phyloP scores from a whole-genome alignment of 2,329 filamentous ascomycete genomes.

The Raffaelea deltoideospora region DNA sequence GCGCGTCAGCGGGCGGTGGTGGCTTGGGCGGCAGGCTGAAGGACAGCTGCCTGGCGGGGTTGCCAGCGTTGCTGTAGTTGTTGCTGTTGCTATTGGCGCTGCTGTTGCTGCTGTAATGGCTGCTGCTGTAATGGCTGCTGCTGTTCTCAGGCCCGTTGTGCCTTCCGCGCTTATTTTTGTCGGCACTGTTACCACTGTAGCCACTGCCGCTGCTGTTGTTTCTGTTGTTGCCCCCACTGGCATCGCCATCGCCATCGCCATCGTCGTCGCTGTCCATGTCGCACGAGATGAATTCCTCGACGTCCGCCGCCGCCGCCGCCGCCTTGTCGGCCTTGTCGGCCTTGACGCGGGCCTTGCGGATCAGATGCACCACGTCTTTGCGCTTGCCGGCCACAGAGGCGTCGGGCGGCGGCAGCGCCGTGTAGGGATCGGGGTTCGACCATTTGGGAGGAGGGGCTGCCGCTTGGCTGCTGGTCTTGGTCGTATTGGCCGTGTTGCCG shows the following conservation, averaged over 20 bases:
- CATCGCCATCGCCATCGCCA: constrained; percentile 7
- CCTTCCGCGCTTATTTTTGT: neutral
- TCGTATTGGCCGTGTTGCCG: too few relatives aligned
- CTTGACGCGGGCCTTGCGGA: constrained; percentile 72
- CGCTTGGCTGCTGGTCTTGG: neutral
- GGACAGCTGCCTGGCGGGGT: too few relatives aligned
- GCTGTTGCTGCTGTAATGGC: neutral
- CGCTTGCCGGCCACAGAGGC: constrained; percentile 58
- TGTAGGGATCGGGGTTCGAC: constrained; percentile 95
- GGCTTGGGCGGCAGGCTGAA: neutral
- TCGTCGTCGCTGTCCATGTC: constrained; percentile 44
- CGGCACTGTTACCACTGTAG: neutral
- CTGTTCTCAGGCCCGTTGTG: neutral
- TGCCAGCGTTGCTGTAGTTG: constrained; percentile 1
- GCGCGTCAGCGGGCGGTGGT: constrained; percentile 1
- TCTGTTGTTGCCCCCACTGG: constrained; percentile 1
- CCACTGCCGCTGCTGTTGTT: neutral
- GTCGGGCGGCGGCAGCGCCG: constrained; percentile 65
- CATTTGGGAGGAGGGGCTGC: constrained; percentile 47
- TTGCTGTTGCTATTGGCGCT: constrained; percentile 1
- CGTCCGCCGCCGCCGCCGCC: constrained; percentile 36
- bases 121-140: neutral
- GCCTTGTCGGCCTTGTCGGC: constrained; percentile 17
- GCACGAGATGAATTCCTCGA: constrained; percentile 83
- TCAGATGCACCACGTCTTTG: constrained; percentile 77